Base-by-base conservation (phyloP, 2,329 filamentous ascomycete genomes). In the Colletotrichum eleusines region DNA sequence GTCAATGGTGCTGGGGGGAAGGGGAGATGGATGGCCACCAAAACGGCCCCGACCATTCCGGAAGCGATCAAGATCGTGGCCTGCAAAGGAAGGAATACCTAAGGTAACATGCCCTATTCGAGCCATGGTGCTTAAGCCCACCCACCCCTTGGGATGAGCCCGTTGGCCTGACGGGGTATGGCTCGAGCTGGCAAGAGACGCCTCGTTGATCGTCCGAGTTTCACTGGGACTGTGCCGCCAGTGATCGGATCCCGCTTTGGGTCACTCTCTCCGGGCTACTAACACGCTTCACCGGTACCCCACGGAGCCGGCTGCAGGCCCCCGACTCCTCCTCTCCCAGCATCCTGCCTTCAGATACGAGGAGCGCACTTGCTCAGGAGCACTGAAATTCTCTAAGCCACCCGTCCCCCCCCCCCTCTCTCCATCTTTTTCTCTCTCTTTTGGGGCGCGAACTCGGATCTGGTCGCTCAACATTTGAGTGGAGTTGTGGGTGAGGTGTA, bases 161-260 rank as follows among this genome's bases (percentile, higher is more conserved):
- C 57, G 40, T 46, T 51, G 31, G 53, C 51, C 63, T 51, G 61
- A 62, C 33, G 50, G 18, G 68, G 63, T 38, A 67, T 67, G 54
- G 63, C 35, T 42, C 9, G 53, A 31, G 26, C 33, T 68, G 44
- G 55, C 33, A 11, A 46, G 20, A 44, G 42, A 65, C 53, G 66
- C 54, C 69, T 48, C 46, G 40, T 65, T 69, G 66, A 54, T 65
- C 46, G 50, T 33, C 50, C 59, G 44, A 72, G 66, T 72, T 65
- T 60, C 69, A 60, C n/a, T 64, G 59, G 57, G 59, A 57, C 35
- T 69, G 40, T 61, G 63, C 20, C 35, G 23, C 54, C 48, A 28
- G 23, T 57, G 42, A 44, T 69, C 66, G 48, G 64, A 63, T 55
- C 16, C 65, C 59, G 69, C 65, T 72, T 72, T 72, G 59, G 69